These are phyloP conservation scores for Sarcodon aspratus DNA, from an alignment of 768 basidiomycete genomes.

Conservation along the genomic window DNA sequence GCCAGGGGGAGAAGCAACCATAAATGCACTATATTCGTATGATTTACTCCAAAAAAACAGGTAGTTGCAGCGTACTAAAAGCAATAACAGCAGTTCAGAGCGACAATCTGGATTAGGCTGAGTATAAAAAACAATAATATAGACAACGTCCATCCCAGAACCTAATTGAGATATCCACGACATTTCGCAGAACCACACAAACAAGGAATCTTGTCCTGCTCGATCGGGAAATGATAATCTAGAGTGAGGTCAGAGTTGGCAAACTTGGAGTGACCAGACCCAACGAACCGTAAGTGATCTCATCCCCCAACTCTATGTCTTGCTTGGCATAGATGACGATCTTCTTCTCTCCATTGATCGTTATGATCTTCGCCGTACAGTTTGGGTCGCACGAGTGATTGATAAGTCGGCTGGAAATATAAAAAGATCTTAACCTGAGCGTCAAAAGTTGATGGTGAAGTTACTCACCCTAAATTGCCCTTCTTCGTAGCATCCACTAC, in stretches of 20 bases:
- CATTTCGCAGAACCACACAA: conserved; percentile 85
- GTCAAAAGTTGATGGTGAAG: background rate
- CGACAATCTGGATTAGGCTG: no score
- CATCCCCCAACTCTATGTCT: conserved; percentile 91
- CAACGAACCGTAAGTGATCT: conserved; percentile 82
- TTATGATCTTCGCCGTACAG: conserved; percentile 85
- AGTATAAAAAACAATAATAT: background rate
- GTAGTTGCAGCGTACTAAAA: no score
- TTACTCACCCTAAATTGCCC: conserved; percentile 89
- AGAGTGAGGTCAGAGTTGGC: conserved; percentile 1
- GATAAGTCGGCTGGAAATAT: conserved; percentile 67
- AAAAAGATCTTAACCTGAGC: background rate
- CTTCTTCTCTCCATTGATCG: conserved; percentile 88
- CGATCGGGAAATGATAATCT: conserved; percentile 99
- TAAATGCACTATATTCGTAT: no score
- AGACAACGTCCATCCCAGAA: conserved; percentile 1
- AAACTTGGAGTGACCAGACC: background rate
- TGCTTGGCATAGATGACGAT: conserved; percentile 99
- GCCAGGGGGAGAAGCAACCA: no score
- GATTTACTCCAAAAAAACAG: no score
- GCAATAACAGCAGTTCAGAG: no score
- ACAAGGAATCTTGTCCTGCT: conserved; percentile 95
- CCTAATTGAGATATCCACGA: conserved; percentile 93
- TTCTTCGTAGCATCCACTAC: conserved; percentile 99
- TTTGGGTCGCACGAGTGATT: conserved; percentile 98